phyloP scores from a whole-genome alignment of 78 protist genomes.

The Cavenderia fasciculata region DNA sequence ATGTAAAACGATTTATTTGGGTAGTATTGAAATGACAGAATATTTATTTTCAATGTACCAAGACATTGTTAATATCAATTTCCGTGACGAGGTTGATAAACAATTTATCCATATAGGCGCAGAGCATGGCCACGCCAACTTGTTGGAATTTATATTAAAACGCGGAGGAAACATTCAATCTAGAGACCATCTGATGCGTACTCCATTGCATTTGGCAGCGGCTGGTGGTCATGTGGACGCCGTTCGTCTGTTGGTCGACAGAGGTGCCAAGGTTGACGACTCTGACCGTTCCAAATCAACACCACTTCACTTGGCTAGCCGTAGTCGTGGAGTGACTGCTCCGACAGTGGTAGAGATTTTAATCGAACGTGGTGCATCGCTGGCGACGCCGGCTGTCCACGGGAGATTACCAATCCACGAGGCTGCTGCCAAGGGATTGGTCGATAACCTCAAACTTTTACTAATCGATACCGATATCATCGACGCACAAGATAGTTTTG shows the following conservation, averaged over 20 bases:
- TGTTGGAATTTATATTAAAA: constrained; percentile 20
- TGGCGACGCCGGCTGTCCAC: constrained; percentile 8
- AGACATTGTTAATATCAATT: not conserved
- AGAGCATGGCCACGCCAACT: constrained; percentile 9
- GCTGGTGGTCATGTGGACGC: constrained; percentile 10
- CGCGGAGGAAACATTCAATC: constrained; percentile 54
- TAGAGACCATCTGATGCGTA: constrained; percentile 27
- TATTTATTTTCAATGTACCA: constrained; percentile 6
- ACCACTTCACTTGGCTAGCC: constrained; percentile 49
- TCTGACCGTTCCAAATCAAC: constrained; percentile 70
- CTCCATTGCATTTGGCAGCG: constrained; percentile 62
- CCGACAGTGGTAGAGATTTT: constrained; percentile 5
- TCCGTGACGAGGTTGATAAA: constrained; percentile 57
- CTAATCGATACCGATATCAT: not conserved
- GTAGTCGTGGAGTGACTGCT: constrained; percentile 1
- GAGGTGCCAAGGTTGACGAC: constrained; percentile 7
- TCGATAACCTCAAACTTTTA: not conserved
- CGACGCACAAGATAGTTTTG: constrained; percentile 22
- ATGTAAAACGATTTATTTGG: constrained; percentile 43
- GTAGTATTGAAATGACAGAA: constrained; percentile 28
- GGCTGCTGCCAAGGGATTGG: constrained; percentile 1
- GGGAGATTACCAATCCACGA: constrained; percentile 47
- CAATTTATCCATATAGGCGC: constrained; percentile 61
- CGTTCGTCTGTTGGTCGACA: constrained; percentile 5
- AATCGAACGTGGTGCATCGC: not conserved